Base-by-base conservation (phyloP, 495 filamentous ascomycete genomes). In the Bacidia rubella region DNA sequence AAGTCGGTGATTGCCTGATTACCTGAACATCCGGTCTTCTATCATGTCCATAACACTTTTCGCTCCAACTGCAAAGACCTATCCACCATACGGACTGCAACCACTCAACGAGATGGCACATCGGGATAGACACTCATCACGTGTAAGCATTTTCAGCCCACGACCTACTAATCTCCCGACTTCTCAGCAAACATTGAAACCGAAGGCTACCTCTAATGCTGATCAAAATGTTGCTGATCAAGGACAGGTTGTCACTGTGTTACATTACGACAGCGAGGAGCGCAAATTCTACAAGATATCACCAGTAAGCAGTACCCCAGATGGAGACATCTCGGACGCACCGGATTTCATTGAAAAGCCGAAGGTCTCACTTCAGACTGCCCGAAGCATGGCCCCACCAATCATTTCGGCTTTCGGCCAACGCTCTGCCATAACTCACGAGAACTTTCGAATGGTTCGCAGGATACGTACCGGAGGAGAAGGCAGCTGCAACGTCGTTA, bases 401-500 rank as follows among this genome's bases (percentile, higher is more conserved):
- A 35, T 35, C 29, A 35, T 5, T 35, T 5, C 29, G 15, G 29
- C 5, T 15, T 5, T 7, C 5, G 15, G 29, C 7, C 29, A 35
- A 15, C 29, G 15, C 15, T 35, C 29, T 5, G 29, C 5, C 5
- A 15, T 7, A 5, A 35, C 7, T 35, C 29, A 7, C 29, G 15
- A 35, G 15, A 5, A 35, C 7, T 35, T 35, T 15, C 5, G 29
- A 35, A 15, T 35, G 15, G 41, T 50, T 11, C 22, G 27, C 22
- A 3, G 11, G 4, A 24, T 50, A 4, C 22, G 26, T 38, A 17
- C 26, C 4, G 47, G 47, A 10, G 27, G 11, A 0, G 47, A 50
- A 38, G 47, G 47, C 22, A 38, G 19, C n/a, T 50, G 38, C 32
- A 1, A 9, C n/a, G 22, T 59, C 52, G 24, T 61, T 52, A 51